A percentile compares a stretch with the other conserved stretches of the same genome.
phyloP scores from a whole-genome alignment of 148 eudicot genomes.

The Talinum fruticosum region DNA sequence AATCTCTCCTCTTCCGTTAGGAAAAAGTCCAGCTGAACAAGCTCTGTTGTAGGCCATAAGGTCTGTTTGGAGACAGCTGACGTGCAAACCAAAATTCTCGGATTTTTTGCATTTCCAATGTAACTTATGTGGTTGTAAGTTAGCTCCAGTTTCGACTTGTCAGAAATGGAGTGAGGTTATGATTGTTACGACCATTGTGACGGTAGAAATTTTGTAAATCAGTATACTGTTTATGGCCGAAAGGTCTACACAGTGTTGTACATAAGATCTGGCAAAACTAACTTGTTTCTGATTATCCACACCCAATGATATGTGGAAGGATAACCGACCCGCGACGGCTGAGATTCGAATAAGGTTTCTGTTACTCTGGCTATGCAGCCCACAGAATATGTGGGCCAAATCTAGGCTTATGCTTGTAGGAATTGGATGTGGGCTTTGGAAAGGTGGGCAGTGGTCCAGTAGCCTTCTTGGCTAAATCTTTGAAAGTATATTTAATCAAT shows the following conservation, averaged over 20 bases:
- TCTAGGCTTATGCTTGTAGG: no score
- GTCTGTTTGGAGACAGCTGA: neutral
- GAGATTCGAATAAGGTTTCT: neutral
- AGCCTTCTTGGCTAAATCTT: no score
- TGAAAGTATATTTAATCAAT: no score
- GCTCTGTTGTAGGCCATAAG: constrained; percentile 64
- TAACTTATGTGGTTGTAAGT: neutral
- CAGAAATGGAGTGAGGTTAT: neutral
- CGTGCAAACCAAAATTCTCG: neutral
- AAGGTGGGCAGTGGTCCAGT: no score
- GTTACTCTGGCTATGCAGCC: no score
- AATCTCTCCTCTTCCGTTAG: constrained; percentile 37
- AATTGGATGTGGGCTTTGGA: no score
- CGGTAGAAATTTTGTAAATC: neutral
- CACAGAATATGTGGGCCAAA: no score
- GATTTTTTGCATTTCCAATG: no score
- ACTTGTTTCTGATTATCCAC: neutral
- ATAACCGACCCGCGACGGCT: neutral
- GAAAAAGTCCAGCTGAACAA: constrained; percentile 47
- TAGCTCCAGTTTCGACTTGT: neutral
- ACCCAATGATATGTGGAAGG: neutral
- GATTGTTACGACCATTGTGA: no score
- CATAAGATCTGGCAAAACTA: neutral
- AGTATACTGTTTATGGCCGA: neutral
- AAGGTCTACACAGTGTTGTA: neutral